Base-by-base conservation (phyloP, 441 rosid species). In the Bruguiera hainesii region DNA sequence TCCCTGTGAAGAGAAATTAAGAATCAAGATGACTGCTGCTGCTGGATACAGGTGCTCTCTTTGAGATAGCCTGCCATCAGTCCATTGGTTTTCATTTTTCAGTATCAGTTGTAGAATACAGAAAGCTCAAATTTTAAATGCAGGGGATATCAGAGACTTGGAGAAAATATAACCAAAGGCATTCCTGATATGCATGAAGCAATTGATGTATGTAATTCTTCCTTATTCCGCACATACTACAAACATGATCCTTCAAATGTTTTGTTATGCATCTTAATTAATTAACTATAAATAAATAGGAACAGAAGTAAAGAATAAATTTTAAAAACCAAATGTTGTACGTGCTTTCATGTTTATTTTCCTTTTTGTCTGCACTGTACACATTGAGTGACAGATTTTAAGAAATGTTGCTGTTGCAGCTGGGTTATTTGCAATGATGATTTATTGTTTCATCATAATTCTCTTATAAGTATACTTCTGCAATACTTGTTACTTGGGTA, bases 141-240 rank as follows among this genome's bases (percentile, higher is more conserved):
- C 89, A 93, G 97, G 76, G 98, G 93, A 73, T 93, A 87, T 81
- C 98, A 93, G 79, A 89, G 88, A 67, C 51, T 90, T 53, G 93
- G 91, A 60, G 96, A 90, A 80, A 90, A 93, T 74, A 69, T 93
- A 66, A 93, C 98, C 25, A 82, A 89, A 77, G 98, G 89, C 26
- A 69, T 62, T 23, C 90, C 96, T 58, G 96, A 93, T 66, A 83
- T 84, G 60, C 97, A 89, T 20, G 91, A 87, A 82, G 97, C 98
- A 62, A 90, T 93, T 70, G 97, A 93, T 79, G 93, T 90, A 74
- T 49, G 89, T 80, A 55, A 25, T 20, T 55, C 31, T 66, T 70
- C 21, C 68, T 75, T 35, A 26, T 35, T 52, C 19, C 20, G 19
- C 16, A 0, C 39, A 33, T 64, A 28, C 39, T 42, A 21, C 26